These are phyloP conservation scores for Yamadazyma taylorii DNA, from an alignment of 1,139 yeast species.

Conservation along the genomic window DNA sequence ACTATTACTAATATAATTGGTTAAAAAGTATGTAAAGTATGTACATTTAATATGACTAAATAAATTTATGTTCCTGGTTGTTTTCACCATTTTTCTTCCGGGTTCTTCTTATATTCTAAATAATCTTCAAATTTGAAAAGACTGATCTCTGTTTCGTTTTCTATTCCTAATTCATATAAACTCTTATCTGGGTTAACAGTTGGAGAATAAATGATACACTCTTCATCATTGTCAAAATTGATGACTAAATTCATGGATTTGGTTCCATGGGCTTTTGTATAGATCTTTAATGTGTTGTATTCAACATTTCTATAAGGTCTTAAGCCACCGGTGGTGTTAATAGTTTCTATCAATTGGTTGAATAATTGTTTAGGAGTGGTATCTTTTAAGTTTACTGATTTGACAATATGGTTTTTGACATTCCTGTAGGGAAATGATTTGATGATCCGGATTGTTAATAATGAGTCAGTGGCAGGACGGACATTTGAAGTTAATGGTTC, in stretches of 20 bases:
- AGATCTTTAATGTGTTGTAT: slow-evolving; percentile 77
- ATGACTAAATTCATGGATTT: slow-evolving; percentile 91
- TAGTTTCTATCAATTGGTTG: slow-evolving; percentile 42
- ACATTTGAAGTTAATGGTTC: slow-evolving; percentile 69
- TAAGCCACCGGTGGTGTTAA: slow-evolving; percentile 65
- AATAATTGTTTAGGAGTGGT: slow-evolving; percentile 69
- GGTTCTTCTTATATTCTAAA: slow-evolving; percentile 67
- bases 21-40: too few species aligned
- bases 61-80: too few species aligned
- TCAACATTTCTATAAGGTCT: slow-evolving; percentile 82
- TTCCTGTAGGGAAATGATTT: slow-evolving; percentile 93
- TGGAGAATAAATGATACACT: slow-evolving; percentile 56
- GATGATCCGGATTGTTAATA: slow-evolving; percentile 79
- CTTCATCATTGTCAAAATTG: slow-evolving; percentile 68
- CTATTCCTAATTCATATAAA: slow-evolving; percentile 68
- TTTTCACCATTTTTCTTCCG: slow-evolving; percentile 93
- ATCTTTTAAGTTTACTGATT: slow-evolving; percentile 66
- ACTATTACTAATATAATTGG: too few species aligned
- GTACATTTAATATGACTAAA: too few species aligned
- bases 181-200: slow-evolving; percentile 34
- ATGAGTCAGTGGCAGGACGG: slow-evolving; percentile 68
- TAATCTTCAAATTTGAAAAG: slow-evolving; percentile 70
- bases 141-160: slow-evolving; percentile 90
- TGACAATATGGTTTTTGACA: slow-evolving; percentile 76
- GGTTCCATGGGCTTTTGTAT: slow-evolving; percentile 93